Evolutionary conservation across 2,329 filamentous ascomycete species (phyloP).

Genomic region (Penicillium sp.): DNA sequence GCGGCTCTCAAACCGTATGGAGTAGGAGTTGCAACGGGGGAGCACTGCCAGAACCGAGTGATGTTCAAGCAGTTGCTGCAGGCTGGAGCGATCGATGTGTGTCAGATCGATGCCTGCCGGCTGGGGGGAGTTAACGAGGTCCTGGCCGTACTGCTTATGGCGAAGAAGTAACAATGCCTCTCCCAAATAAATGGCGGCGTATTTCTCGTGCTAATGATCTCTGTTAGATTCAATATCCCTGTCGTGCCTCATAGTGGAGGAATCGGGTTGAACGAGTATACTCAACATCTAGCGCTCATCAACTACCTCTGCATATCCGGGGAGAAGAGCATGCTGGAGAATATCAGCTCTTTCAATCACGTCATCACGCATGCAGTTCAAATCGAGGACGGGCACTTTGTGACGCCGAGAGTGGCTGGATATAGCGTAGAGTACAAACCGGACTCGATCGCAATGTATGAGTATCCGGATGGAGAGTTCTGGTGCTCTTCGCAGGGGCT

Average conservation of each 20-base stretch:
- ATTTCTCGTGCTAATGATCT: not conserved
- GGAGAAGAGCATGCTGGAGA: not conserved
- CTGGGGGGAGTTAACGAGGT: conserved; percentile 20
- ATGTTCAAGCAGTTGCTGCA: conserved; percentile 25
- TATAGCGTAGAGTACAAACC: conserved; percentile 29
- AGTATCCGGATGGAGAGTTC: conserved; percentile 32
- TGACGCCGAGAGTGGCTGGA: conserved; percentile 10
- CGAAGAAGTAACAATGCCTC: not conserved
- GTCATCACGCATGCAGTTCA: not conserved
- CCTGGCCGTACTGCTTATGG: conserved; percentile 15
- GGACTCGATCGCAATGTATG: conserved; percentile 24
- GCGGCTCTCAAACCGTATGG: conserved; percentile 17
- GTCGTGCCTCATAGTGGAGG: conserved; percentile 16
- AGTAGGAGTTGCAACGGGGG: conserved; percentile 22
- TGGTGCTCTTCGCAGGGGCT: conserved; percentile 32
- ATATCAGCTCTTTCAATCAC: not conserved
- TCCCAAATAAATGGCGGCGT: not conserved
- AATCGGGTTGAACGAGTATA: not conserved
- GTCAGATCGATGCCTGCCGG: conserved; percentile 19
- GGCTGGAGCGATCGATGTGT: conserved; percentile 16
- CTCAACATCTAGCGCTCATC: not conserved
- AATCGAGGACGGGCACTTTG: not conserved
- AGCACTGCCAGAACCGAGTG: conserved; percentile 21
- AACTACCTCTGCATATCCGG: not conserved
- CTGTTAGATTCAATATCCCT: not conserved